Base-by-base conservation (phyloP, 768 basidiomycete genomes). In the Russula foetens region DNA sequence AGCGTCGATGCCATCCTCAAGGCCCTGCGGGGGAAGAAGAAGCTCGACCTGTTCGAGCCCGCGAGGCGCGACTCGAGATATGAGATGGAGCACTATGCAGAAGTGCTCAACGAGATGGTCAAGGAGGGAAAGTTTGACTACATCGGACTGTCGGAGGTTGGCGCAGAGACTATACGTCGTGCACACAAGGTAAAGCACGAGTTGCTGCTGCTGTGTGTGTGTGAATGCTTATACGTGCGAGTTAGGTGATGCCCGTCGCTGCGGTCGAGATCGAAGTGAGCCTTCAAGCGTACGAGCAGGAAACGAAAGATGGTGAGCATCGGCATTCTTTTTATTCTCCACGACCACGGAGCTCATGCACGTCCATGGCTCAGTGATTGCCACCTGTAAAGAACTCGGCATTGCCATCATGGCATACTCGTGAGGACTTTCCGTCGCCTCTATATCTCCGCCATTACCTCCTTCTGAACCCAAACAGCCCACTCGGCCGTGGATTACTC, bases 201-300 rank as follows among this genome's bases (percentile, higher is more conserved):
- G 9, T 33, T 9, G 9, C 5, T 9, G 4, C 31, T 33, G 4
- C 31, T 33, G 9, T 33, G 31, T 5, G 31, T 4, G 31, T 15
- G 38, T 39, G 52, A 5, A 9, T 28, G 4, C 26, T 41, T 28
- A 53, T 41, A n/a, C 26, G 26, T 11, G 7, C 8, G 39, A n/a
- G 19, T 28, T 24, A 53, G 52, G 39, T 41, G n/a, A 14, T 4
- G 39, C 52, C 52, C 17, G 77, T 86, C 59, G 75, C 80, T 14
- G 75, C 79, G 17, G 81, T 84, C 8, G 85, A 89, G 69, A 84
- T 88, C 53, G 88, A 89, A 69, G 72, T 85, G 44, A 85, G 82
- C 66, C 77, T 81, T 2, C 85, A 82, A 77, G 75, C 79, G 2
- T 83, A 82, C 53, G 81, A 82, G 60, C 73, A 75, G 24, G 75